A percentile compares a stretch with the other conserved stretches of the same genome.
phyloP scores from a whole-genome alignment of 257 asterid genomes.

The Gentiana straminea region DNA sequence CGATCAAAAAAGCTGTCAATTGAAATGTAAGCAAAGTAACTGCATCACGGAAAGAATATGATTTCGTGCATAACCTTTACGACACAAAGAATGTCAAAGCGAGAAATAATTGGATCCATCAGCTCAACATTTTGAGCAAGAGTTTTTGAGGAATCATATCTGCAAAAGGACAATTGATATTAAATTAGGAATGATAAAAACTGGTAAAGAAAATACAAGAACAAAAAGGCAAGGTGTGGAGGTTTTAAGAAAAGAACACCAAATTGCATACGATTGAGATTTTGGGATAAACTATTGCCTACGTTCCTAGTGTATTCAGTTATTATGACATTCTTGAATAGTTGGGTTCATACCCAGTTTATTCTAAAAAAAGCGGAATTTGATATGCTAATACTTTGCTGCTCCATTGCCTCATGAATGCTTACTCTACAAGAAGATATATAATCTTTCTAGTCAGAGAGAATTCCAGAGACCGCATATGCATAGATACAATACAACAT shows the following conservation, averaged over 20 bases:
- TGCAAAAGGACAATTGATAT: constrained; percentile 27
- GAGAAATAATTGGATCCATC: constrained; percentile 91
- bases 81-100: constrained; percentile 86
- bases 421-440: constrained; percentile 75
- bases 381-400: constrained; percentile 96
- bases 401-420: constrained; percentile 99
- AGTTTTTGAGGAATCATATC: constrained; percentile 86
- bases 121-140: constrained; percentile 82
- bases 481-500: constrained; percentile 2
- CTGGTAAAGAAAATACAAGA: constrained; percentile 1
- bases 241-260: too few relatives aligned
- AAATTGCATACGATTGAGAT: too few relatives aligned
- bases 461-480: constrained; percentile 7
- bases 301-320: too few relatives aligned
- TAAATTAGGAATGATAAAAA: neutral
- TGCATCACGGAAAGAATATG: constrained; percentile 1
- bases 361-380: constrained; percentile 15
- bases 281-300: too few relatives aligned
- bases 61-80: constrained; percentile 45
- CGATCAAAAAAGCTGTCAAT: constrained; percentile 6
- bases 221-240: neutral
- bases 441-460: constrained; percentile 11
- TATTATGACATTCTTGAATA: too few relatives aligned
- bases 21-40: constrained; percentile 5
- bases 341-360: too few relatives aligned